Conservation (phyloP, 345 rosid species). For the Aquilaria yunnanensis region DNA sequence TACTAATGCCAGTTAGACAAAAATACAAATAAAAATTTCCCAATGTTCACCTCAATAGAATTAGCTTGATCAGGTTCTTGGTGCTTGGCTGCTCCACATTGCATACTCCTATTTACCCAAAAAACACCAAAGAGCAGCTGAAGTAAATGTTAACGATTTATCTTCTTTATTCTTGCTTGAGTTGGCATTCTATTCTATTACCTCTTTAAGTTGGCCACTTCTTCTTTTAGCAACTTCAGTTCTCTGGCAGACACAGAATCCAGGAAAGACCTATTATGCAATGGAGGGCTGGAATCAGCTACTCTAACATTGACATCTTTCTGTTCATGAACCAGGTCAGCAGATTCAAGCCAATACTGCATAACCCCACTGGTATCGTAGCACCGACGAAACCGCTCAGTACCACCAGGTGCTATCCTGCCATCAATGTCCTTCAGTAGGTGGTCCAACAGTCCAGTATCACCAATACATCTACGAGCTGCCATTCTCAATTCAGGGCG, state of each 20-base stretch:
- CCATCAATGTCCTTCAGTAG: constrained; percentile 87
- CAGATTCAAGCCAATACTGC: constrained; percentile 93
- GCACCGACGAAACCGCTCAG: constrained; percentile 78
- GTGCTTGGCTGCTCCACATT: constrained; percentile 40
- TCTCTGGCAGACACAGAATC: constrained; percentile 38
- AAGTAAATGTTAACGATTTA: background rate
- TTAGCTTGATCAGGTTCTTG: constrained; percentile 41
- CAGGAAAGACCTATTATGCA: constrained; percentile 46
- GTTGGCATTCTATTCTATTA: constrained; percentile 8
- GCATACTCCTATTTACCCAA: constrained; percentile 48
- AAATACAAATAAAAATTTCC: constrained; percentile 1
- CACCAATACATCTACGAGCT: constrained; percentile 72
- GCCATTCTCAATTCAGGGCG: constrained; percentile 48
- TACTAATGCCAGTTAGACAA: constrained; percentile 1
- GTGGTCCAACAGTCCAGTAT: constrained; percentile 95
- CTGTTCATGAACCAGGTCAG: constrained; percentile 55
- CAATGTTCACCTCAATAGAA: constrained; percentile 43
- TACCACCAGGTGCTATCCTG: constrained; percentile 78
- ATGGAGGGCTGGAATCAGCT: constrained; percentile 53
- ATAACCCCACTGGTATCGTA: constrained; percentile 71
- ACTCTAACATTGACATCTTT: constrained; percentile 60
- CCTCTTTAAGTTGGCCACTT: constrained; percentile 56
- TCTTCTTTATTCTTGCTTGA: background rate
- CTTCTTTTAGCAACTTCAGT: constrained; percentile 44
- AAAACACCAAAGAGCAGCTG: constrained; percentile 1